These are phyloP conservation scores for Aspergillus sp. DNA, from an alignment of 2,329 filamentous ascomycete genomes.

Conservation along the genomic window DNA sequence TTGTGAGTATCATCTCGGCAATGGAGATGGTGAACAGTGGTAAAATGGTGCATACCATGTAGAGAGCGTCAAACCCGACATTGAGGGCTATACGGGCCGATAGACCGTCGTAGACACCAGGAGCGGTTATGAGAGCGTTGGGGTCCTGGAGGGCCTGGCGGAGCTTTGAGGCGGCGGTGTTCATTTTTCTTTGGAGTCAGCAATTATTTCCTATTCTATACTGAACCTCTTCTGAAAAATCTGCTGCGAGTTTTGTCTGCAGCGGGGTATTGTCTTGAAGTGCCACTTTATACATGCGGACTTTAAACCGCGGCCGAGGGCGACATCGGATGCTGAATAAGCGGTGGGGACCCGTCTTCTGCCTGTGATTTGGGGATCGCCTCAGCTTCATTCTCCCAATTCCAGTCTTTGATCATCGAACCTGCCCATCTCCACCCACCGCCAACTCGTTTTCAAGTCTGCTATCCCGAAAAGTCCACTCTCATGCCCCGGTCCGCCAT, in stretches of 20 bases:
- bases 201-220: background rate
- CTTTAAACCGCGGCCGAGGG: background rate
- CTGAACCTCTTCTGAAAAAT: background rate
- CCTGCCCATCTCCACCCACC: slow-evolving; percentile 2
- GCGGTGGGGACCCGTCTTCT: background rate
- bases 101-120: slow-evolving; percentile 54
- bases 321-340: slow-evolving; percentile 14
- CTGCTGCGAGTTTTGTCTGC: background rate
- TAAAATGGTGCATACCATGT: slow-evolving; percentile 44
- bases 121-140: slow-evolving; percentile 43
- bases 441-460: background rate
- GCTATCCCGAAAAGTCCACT: slow-evolving; percentile 1
- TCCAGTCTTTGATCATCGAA: slow-evolving; percentile 9
- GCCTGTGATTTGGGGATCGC: slow-evolving; percentile 10
- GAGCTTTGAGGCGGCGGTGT: slow-evolving; percentile 30
- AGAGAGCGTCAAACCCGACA: slow-evolving; percentile 51
- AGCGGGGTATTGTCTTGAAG: background rate
- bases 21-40: background rate
- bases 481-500: slow-evolving; percentile 46
- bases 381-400: slow-evolving; percentile 10
- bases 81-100: slow-evolving; percentile 51
- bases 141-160: slow-evolving; percentile 34
- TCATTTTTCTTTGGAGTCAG: slow-evolving; percentile 10
- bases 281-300: background rate
- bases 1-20: background rate